Base-by-base conservation (phyloP, 108 stramenopile species). In the Cyclotella cryptica region DNA sequence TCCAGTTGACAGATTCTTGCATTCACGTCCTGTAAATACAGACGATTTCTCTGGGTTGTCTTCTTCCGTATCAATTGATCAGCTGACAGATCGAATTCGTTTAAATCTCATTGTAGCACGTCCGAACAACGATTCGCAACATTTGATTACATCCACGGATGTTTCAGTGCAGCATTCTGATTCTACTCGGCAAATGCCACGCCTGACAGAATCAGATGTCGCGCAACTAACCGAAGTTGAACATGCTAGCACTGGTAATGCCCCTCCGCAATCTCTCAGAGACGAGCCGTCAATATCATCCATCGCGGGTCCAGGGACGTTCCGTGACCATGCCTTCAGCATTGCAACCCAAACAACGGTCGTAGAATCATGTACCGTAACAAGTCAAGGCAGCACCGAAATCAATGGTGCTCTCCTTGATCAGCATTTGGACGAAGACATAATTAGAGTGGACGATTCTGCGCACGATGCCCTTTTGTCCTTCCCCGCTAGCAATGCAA, bases 151-250 rank as follows among this genome's bases (percentile, higher is more conserved):
- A 39, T 65, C 52, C 18, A 63, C 7, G 27, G 58, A 71, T 19
- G 41, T 1, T 14, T 44, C 13, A 26, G 12, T 26, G 30, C 57
- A 15, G 11, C 43, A 17, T 35, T 61, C 30, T n/a, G 47, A 68
- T 15, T 59, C 69, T 27, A 72, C 81, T 71, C 81, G 79, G 13
- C 83, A 85, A n/a, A 55, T 85, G 15, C 66, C 88, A 15, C 73
- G 87, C 7, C 59, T 92, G 35, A 93, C 90, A 45, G 88, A 91
- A 78, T 85, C 79, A 14, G 92, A 89, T 43, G 90, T 93, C 15
- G 86, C 87, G 40, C 90, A 91, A 65, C 74, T 93, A 66, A 86
- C 64, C 14, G 90, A 89, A 21, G 90, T 89, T 27, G 92, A 93
- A 29, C 86, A 89, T 54, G 89, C 85, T 13, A 89, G 88, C 46